A percentile compares a stretch with the other conserved stretches of the same genome.
phyloP scores from a whole-genome alignment of 1,139 yeast species.

The Candida sp. region DNA sequence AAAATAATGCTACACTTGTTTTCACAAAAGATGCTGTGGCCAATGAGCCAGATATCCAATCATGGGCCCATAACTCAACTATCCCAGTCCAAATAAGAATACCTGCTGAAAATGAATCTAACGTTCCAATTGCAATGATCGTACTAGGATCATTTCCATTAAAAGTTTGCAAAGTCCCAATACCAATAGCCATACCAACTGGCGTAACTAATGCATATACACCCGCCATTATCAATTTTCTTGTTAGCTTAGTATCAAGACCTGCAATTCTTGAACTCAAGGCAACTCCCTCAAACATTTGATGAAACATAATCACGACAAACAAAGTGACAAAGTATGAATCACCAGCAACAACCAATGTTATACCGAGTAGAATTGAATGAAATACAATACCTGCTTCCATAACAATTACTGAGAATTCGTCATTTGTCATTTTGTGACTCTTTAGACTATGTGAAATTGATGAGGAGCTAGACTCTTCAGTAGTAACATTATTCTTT shows the following conservation, averaged over 20 bases:
- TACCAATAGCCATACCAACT: slow-evolving; percentile 26
- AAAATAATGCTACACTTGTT: slow-evolving; percentile 16
- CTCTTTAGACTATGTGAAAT: neutral
- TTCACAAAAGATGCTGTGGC: slow-evolving; percentile 16
- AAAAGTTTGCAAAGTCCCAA: slow-evolving; percentile 21
- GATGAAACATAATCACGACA: slow-evolving; percentile 34
- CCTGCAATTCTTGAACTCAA: slow-evolving; percentile 27
- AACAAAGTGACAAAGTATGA: slow-evolving; percentile 23
- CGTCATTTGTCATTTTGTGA: slow-evolving; percentile 7
- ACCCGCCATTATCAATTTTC: slow-evolving; percentile 14
- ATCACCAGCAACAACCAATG: slow-evolving; percentile 24
- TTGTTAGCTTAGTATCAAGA: slow-evolving; percentile 5
- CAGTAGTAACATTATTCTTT: slow-evolving; percentile 7
- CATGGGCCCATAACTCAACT: slow-evolving; percentile 31
- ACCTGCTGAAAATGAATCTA: slow-evolving; percentile 34
- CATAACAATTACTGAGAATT: slow-evolving; percentile 13
- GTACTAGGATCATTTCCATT: slow-evolving; percentile 28
- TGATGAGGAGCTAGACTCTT: slow-evolving; percentile 8
- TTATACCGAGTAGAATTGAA: slow-evolving; percentile 21
- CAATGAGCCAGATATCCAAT: slow-evolving; percentile 29
- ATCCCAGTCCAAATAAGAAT: slow-evolving; percentile 31
- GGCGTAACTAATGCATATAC: slow-evolving; percentile 20
- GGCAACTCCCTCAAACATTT: slow-evolving; percentile 36
- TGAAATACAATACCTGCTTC: slow-evolving; percentile 26
- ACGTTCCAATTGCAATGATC: slow-evolving; percentile 28